Evolutionary conservation across 176 grass and related monocot species (phyloP), one percentile per base, ranked within the genome.

Genomic region (Tuctoria greenei): DNA sequence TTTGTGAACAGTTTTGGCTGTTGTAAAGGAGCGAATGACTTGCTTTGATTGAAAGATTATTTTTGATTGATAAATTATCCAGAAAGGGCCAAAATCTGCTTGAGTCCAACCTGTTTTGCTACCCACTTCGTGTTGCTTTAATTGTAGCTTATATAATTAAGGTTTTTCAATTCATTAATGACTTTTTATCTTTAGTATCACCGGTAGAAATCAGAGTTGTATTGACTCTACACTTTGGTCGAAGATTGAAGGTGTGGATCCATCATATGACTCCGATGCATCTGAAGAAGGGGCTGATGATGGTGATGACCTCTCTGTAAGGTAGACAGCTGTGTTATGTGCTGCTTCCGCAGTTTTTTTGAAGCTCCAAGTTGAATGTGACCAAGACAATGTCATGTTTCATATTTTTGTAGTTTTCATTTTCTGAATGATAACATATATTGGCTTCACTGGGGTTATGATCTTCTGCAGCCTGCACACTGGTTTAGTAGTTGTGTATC

Each of bases 231-330:
- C 80, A 73, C 82, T 88, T 79, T 88, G 84, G 47, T 94, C 74
- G 67, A 83, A 94, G 91, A 37, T 94, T 86, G 91, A 94, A 83
- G 85, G 78, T 62, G 35, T 62, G 75, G 88, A 94, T 79, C 49
- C 64, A 34, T 46, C 88, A 34, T 75, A 61, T 62, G 85, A 86
- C 65, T 86, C 84, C 28, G 91, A 90, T 75, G 88, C 86, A 81
- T 74, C 78, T 39, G 88, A 94, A 21, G 88, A 94, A 49, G 79
- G 75, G 66, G 86, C 63, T 60, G 88, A 84, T 66, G 85, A 88
- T 86, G 85, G 74, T 61, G 91, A 91, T 83, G 91, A 90, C 69
- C 85, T 91, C 66, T 94, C 88, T 90, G 82, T 84, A 83, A 90
- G 91, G 91, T 94, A 94, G 47, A 79, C 76, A 23, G 26, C 63